Evolutionary conservation across 2,329 filamentous ascomycete species (phyloP).

Genomic region (Coniella vitis): DNA sequence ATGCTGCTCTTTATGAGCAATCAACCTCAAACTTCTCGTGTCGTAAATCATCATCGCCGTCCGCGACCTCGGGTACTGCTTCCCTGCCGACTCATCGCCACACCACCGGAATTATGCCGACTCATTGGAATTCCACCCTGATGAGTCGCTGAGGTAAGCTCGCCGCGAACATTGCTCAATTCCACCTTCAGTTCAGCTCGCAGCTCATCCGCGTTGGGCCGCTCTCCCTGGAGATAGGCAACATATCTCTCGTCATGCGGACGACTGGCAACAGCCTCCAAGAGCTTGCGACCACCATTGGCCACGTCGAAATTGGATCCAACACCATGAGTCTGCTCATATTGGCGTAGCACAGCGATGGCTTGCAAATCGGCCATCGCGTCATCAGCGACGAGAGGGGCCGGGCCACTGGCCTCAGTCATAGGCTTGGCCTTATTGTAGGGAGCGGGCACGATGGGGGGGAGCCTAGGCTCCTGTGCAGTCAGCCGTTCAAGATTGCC

Average conservation of each 20-base stretch:
- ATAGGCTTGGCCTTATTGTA: conserved; percentile 53
- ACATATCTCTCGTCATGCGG: conserved; percentile 42
- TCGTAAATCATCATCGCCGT: conserved; percentile 18
- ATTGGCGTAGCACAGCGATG: conserved; percentile 52
- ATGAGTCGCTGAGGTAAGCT: conserved; percentile 29
- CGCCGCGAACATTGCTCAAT: conserved; percentile 33
- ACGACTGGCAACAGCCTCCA: conserved; percentile 47
- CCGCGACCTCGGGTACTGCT: conserved; percentile 44
- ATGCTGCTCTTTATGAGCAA: no score
- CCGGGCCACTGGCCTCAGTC: conserved; percentile 50
- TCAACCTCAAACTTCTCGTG: no score
- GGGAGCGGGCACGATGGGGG: conserved; percentile 48
- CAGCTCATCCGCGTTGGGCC: conserved; percentile 42
- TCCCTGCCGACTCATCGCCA: conserved; percentile 50
- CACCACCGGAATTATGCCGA: conserved; percentile 49
- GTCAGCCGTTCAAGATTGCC: conserved; percentile 52
- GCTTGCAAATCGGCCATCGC: conserved; percentile 49
- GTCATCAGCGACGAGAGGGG: conserved; percentile 43
- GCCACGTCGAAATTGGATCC: conserved; percentile 50
- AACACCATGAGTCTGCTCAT: conserved; percentile 44
- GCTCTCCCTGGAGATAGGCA: conserved; percentile 38
- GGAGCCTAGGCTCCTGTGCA: conserved; percentile 51
- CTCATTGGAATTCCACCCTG: conserved; percentile 43
- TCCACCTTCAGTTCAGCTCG: conserved; percentile 45
- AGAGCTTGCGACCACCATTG: conserved; percentile 46